Evolutionary conservation across 2,329 filamentous ascomycete genomes (phyloP).

Genomic region (Pseudocercospora macadamiae): DNA sequence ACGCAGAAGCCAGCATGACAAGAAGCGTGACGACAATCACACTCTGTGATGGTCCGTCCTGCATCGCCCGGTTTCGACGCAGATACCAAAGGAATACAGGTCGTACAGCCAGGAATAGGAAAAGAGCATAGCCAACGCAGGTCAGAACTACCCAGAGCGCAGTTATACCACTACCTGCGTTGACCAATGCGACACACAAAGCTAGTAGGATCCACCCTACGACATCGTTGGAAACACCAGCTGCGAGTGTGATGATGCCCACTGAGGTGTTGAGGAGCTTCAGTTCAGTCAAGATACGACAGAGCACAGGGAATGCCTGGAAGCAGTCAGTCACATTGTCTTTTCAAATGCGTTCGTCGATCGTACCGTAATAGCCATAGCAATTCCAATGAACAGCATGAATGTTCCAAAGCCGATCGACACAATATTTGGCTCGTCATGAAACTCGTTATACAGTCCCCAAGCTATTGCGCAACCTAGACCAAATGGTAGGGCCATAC

Average conservation of each 20-base stretch:
- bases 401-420: conserved; percentile 64
- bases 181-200: conserved; percentile 89
- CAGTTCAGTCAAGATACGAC: conserved; percentile 88
- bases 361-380: conserved; percentile 82
- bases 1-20: conserved; percentile 75
- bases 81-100: conserved; percentile 77
- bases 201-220: conserved; percentile 90
- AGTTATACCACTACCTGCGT: conserved; percentile 78
- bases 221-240: conserved; percentile 91
- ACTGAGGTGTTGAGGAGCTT: conserved; percentile 82
- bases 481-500: conserved; percentile 82
- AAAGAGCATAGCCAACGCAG: conserved; percentile 72
- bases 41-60: conserved; percentile 84
- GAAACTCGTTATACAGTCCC: conserved; percentile 77
- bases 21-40: conserved; percentile 83
- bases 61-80: conserved; percentile 72
- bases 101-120: conserved; percentile 72
- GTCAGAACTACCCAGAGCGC: conserved; percentile 84
- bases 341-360: neutral
- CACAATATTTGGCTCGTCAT: conserved; percentile 57
- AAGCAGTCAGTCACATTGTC: conserved; percentile 10
- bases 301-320: conserved; percentile 81
- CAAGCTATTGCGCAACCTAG: conserved; percentile 79
- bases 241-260: conserved; percentile 84
- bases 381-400: conserved; percentile 85